phyloP scores from a whole-genome alignment of 305 asterid genomes.

The Fraxinus platypoda region DNA sequence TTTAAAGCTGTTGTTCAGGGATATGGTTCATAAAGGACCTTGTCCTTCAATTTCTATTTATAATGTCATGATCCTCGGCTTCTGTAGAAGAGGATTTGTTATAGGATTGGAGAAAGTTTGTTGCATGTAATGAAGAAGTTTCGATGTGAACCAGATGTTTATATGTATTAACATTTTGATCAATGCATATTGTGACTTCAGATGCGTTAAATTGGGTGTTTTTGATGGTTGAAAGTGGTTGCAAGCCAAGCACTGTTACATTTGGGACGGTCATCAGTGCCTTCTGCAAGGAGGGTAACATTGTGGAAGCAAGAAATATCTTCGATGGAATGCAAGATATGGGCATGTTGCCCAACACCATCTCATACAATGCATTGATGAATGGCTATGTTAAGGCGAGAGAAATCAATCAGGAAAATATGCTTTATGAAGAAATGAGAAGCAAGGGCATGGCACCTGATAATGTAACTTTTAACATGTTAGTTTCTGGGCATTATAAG shows the following conservation, averaged over 20 bases:
- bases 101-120: constrained; percentile 68
- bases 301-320: constrained; percentile 63
- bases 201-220: constrained; percentile 55
- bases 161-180: constrained; percentile 70
- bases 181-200: constrained; percentile 67
- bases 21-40: constrained; percentile 63
- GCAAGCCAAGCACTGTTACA: constrained; percentile 58
- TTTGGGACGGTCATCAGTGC: constrained; percentile 60
- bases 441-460: no score
- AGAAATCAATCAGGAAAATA: constrained; percentile 52
- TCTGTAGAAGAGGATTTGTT: constrained; percentile 62
- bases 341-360: constrained; percentile 57
- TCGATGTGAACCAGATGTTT: constrained; percentile 68
- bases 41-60: constrained; percentile 51
- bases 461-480: no score
- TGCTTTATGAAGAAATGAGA: constrained; percentile 75
- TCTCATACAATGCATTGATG: constrained; percentile 64
- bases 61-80: constrained; percentile 76
- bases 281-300: constrained; percentile 79
- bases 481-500: no score
- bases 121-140: constrained; percentile 64
- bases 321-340: constrained; percentile 57
- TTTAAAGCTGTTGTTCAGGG: constrained; percentile 58
- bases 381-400: constrained; percentile 84
- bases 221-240: constrained; percentile 70